phyloP scores from a whole-genome alignment of 208 protist species.

The Novymonas esmeraldas region DNA sequence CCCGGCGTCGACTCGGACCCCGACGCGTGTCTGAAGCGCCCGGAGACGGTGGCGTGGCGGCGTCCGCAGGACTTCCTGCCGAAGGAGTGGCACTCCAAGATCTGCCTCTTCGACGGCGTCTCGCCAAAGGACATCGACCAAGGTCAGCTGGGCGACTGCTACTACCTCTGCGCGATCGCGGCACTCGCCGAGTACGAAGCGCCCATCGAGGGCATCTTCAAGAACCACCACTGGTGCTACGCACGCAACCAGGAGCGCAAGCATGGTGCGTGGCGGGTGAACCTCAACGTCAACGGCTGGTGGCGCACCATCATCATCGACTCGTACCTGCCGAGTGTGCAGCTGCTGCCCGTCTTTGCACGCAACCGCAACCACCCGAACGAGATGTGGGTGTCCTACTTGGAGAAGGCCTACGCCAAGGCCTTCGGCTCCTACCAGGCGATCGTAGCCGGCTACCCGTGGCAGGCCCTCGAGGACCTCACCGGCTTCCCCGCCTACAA shows the following conservation, averaged over 20 bases:
- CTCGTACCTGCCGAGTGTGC: constrained; percentile 58
- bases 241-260: constrained; percentile 46
- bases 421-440: constrained; percentile 73
- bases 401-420: constrained; percentile 91
- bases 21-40: constrained; percentile 26
- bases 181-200: constrained; percentile 46
- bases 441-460: constrained; percentile 59
- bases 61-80: constrained; percentile 61
- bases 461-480: constrained; percentile 68
- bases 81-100: constrained; percentile 39
- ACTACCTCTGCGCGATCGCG: constrained; percentile 61
- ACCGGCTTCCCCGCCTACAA: constrained; percentile 57
- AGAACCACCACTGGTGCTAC: constrained; percentile 42
- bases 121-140: constrained; percentile 72
- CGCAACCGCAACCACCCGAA: constrained; percentile 52
- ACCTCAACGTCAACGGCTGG: constrained; percentile 65
- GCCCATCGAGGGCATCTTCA: constrained; percentile 50
- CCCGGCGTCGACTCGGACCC: constrained; percentile 42
- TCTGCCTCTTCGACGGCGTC: constrained; percentile 41
- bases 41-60: constrained; percentile 44
- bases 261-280: constrained; percentile 56
- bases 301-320: constrained; percentile 73
- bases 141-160: constrained; percentile 71
- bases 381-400: constrained; percentile 74
- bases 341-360: constrained; percentile 49